Conservation (phyloP, 306 rosid species). For the Styphnolobium japonicum region DNA sequence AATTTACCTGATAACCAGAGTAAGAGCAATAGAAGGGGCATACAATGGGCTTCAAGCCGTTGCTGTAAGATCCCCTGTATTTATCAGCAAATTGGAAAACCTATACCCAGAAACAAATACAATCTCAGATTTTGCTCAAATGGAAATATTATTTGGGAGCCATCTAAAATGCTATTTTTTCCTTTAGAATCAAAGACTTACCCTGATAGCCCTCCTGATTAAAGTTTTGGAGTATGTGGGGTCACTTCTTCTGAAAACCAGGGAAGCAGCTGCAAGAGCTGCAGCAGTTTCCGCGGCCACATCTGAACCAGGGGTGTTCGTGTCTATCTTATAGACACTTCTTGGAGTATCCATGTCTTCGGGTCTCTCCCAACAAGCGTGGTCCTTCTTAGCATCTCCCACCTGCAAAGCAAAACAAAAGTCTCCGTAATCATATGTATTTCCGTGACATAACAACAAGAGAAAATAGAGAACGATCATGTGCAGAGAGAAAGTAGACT, state of each 20-base stretch:
- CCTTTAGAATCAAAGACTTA: constrained; percentile 6
- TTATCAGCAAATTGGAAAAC: constrained; percentile 93
- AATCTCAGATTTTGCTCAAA: background rate
- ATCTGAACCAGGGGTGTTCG: constrained; percentile 79
- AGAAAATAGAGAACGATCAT: background rate
- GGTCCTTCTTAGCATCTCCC: constrained; percentile 85
- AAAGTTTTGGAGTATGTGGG: constrained; percentile 73
- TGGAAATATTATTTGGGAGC: background rate
- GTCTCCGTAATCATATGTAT: too few relatives aligned
- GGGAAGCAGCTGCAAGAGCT: constrained; percentile 93
- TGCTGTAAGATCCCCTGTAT: constrained; percentile 84
- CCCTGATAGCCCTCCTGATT: constrained; percentile 67
- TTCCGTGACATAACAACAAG: background rate
- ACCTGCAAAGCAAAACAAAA: constrained; percentile 45
- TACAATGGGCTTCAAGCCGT: constrained; percentile 57
- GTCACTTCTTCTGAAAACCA: constrained; percentile 80
- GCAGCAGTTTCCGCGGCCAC: constrained; percentile 98
- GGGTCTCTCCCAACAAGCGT: constrained; percentile 97
- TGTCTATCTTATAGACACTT: constrained; percentile 71
- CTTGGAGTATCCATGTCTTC: constrained; percentile 98
- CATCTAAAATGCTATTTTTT: background rate
- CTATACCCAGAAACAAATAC: constrained; percentile 32
- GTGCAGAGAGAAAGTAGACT: background rate
- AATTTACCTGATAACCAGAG: constrained; percentile 84
- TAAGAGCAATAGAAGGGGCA: constrained; percentile 88